phyloP scores from a whole-genome alignment of 2,329 filamentous ascomycete species.

The Neopestalotiopsis sp. region DNA sequence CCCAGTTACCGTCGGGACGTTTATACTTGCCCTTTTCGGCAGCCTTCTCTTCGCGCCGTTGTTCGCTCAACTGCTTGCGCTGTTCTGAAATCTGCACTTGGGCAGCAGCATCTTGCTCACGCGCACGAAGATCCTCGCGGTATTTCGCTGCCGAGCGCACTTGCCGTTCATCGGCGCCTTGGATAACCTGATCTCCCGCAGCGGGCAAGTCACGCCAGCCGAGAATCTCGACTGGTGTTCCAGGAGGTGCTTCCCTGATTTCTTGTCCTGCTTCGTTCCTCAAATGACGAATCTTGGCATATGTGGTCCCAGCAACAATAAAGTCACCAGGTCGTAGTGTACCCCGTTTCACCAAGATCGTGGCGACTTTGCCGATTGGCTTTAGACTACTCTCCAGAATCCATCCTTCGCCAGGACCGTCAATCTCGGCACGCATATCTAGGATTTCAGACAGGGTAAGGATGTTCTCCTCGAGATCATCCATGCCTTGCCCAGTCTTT shows the following conservation, averaged over 20 bases:
- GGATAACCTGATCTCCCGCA: slow-evolving; percentile 86
- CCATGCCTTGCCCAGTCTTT: slow-evolving; percentile 91
- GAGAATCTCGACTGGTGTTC: slow-evolving; percentile 88
- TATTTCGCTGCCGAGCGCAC: slow-evolving; percentile 82
- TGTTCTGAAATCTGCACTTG: slow-evolving; percentile 77
- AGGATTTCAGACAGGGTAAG: slow-evolving; percentile 86
- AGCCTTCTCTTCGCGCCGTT: slow-evolving; percentile 63
- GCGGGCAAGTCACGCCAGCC: slow-evolving; percentile 88
- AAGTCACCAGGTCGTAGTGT: slow-evolving; percentile 82
- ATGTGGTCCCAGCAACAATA: slow-evolving; percentile 87
- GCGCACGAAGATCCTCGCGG: slow-evolving; percentile 73
- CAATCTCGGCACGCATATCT: slow-evolving; percentile 81
- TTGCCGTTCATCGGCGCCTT: slow-evolving; percentile 78
- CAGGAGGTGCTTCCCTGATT: slow-evolving; percentile 78
- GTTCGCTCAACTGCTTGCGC: slow-evolving; percentile 62
- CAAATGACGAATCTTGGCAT: slow-evolving; percentile 83
- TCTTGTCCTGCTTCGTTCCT: slow-evolving; percentile 82
- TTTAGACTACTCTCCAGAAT: slow-evolving; percentile 92
- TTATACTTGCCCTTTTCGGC: slow-evolving; percentile 31
- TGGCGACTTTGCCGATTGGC: slow-evolving; percentile 82
- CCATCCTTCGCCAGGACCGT: slow-evolving; percentile 88
- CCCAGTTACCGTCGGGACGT: slow-evolving; percentile 34
- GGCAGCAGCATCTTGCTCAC: slow-evolving; percentile 77
- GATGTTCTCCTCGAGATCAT: slow-evolving; percentile 89
- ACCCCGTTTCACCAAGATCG: slow-evolving; percentile 85